A percentile compares a stretch with the other conserved stretches of the same genome.
These are phyloP conservation scores for Novakomyces olei DNA, from an alignment of 805 yeast genomes.

Conservation along the genomic window DNA sequence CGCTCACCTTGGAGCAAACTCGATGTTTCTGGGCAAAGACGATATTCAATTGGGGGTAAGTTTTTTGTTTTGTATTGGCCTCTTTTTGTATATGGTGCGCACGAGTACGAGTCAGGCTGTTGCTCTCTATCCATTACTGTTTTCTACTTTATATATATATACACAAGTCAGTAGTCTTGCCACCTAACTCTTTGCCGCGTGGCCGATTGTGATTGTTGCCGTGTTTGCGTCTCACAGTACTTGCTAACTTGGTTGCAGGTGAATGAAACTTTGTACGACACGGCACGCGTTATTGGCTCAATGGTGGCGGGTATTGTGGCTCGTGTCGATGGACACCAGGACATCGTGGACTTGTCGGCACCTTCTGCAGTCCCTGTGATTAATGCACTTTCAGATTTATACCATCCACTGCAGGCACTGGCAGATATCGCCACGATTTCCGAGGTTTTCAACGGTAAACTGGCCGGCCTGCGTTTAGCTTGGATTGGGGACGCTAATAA, in stretches of 20 bases:
- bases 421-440: conserved; percentile 73
- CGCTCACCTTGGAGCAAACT: conserved; percentile 78
- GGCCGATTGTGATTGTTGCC: too few species aligned
- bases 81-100: neutral
- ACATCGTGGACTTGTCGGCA: conserved; percentile 53
- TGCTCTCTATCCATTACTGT: too few species aligned
- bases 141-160: too few species aligned
- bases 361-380: conserved; percentile 78
- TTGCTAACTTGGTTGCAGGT: too few species aligned
- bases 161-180: too few species aligned
- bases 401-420: conserved; percentile 88
- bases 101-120: neutral
- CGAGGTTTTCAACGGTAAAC: conserved; percentile 32
- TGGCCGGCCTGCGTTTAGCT: conserved; percentile 43
- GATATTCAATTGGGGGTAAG: conserved; percentile 91
- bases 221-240: neutral
- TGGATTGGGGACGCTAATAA: conserved; percentile 97
- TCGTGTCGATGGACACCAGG: conserved; percentile 71
- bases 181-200: too few species aligned
- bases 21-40: conserved; percentile 89
- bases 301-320: conserved; percentile 96
- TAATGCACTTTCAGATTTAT: conserved; percentile 78
- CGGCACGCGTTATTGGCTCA: conserved; percentile 71
- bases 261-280: conserved; percentile 75
- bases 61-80: too few species aligned